Percentiles rank a stretch among this genome's conserved stretches.
Conservation (phyloP, 2,329 filamentous ascomycete species). For the Eutypella sp. region DNA sequence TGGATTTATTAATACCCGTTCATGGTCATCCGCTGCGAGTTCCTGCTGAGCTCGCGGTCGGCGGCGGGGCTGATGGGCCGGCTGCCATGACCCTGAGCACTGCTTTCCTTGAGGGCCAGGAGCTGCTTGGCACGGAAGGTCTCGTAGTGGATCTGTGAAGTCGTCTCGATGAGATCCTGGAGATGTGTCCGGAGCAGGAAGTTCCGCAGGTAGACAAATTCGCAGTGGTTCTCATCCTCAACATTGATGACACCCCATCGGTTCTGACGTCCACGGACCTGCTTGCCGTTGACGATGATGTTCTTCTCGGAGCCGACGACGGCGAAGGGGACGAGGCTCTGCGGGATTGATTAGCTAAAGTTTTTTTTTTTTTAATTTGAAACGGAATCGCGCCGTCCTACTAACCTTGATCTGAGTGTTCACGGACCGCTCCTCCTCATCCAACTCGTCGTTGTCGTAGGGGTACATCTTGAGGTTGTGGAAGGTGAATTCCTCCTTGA, state of each 20-base stretch:
- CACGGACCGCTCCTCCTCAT: constrained; percentile 89
- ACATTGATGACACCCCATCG: constrained; percentile 99
- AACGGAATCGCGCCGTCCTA: too few relatives aligned
- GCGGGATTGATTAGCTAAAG: constrained; percentile 30
- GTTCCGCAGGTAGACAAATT: constrained; percentile 97
- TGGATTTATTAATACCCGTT: constrained; percentile 81
- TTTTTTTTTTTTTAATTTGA: too few relatives aligned
- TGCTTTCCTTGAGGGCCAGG: constrained; percentile 96
- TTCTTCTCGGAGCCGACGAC: constrained; percentile 98
- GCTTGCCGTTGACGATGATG: constrained; percentile 95
- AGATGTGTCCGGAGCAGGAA: constrained; percentile 98
- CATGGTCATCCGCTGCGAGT: constrained; percentile 96
- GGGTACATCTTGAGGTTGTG: constrained; percentile 99
- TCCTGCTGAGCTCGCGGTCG: constrained; percentile 92
- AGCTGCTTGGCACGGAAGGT: constrained; percentile 99
- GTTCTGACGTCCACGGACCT: constrained; percentile 96
- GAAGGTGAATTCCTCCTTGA: constrained; percentile 99
- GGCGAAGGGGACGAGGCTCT: constrained; percentile 94
- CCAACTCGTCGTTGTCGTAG: constrained; percentile 98
- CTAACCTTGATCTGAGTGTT: constrained; percentile 95
- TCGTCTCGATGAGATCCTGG: constrained; percentile 98
- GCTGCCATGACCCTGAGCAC: constrained; percentile 75
- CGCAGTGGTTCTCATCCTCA: constrained; percentile 98
- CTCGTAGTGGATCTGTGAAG: constrained; percentile 99
- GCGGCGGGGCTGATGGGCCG: constrained; percentile 93